Base-by-base conservation (phyloP, 352 stramenopile genomes). In the Phytophthora kernoviae region DNA sequence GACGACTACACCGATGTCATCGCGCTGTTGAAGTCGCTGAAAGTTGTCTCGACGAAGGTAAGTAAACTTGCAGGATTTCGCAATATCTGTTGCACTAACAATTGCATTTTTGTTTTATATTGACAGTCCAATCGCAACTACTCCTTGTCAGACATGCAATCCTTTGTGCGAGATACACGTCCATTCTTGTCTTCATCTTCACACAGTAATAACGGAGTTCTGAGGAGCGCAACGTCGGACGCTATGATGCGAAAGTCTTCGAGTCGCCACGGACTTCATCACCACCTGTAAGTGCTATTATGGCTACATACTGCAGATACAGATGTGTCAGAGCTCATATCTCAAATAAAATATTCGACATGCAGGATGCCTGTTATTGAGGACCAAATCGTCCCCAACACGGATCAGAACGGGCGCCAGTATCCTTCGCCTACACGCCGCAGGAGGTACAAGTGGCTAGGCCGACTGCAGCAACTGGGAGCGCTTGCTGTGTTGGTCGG, bases 1-100 rank as follows among this genome's bases (percentile, higher is more conserved):
- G 94, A 99, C 48, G 96, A 99, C 59, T 90, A 98, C 39, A 91
- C 90, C 2, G 95, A 98, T 58, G 96, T 99, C 1, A 93, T 98
- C 40, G 82, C 94, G 39, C 62, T 99, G 11, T 68, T 99, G 22
- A 90, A 88, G 65, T 87, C 79, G 10, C 58, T 94, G 2, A 90
- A 83, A 40, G 71, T 91, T 4, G 67, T 89, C 10, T 78, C 84
- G 4, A 94, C 83, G 15, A 94, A 94, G 72, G 85, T 92, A 65
- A 39, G 14, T 4, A 10, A 15, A 4, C 20, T 24, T 36, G 21
- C 1, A 18, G 24, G 5, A 9, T 22, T 60, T 17, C n/a, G 18
- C n/a, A 27, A 33, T 9, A 43, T 21, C 15, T 15, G 9, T 39
- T 39, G 11, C 33, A 14, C 33, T 39, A 39, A 39, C 33, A 2